Base-by-base conservation (phyloP, 371 early-diverging fungal species). In the Rhizopus delemar region DNA sequence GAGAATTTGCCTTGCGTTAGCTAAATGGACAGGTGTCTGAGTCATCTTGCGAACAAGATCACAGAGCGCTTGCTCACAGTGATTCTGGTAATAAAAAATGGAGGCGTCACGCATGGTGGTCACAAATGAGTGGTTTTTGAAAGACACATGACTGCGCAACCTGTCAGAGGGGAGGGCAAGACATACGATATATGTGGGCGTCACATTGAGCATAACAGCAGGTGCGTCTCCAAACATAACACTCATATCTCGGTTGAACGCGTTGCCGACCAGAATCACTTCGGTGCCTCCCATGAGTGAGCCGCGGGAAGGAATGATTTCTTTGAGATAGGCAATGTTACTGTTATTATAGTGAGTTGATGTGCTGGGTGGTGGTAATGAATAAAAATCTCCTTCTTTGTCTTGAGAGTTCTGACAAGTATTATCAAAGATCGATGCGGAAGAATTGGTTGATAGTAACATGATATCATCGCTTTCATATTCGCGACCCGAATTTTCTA, bases 211-310 rank as follows among this genome's bases (percentile, higher is more conserved):
- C 5, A 36, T 6, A 16, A 53, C 12, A 6, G 53, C 53, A n/a
- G 8, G 16, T 33, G 8, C 5, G 38, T 8, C 56, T 28, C 80
- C 83, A 65, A 80, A 82, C 56, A 78, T 60, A 13, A 74, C 70
- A 0, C 71, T 74, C 43, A 80, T 41, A 8, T 75, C 83, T 28
- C 71, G 64, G 56, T 80, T 76, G 68, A 92, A 90, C 45, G 86
- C 84, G n/a, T 74, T 73, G 3, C 93, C 93, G 1, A 86, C 60
- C 32, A 93, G 69, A 13, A 89, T 88, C 5, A 92, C 76, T 46
- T 87, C 88, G 12, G 85, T 74, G 3, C 92, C 91, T 35, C 93
- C 93, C 51, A 80, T 79, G 50, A 85, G 73, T 0, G 92, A 89
- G 4, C 92, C 91, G 51, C 82, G 75, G 51, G 76, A 74, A 5